Conservation (phyloP, 331 rosid genomes). For the Prunus yedoensis region DNA sequence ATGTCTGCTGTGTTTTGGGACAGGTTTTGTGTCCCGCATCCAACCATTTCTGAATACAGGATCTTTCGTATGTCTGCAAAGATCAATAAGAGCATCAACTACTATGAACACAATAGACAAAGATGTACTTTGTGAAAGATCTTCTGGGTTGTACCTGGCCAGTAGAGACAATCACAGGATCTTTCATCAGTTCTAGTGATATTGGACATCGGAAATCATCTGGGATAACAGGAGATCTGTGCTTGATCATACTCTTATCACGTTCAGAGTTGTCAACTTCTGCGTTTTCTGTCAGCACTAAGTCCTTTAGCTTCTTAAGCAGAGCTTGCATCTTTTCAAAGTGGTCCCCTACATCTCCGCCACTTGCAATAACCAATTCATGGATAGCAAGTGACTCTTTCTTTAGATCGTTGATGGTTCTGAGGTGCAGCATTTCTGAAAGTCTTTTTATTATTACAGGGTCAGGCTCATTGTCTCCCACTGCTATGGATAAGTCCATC, state of each 20-base stretch:
- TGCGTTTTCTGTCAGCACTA: constrained; percentile 55
- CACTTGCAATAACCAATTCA: constrained; percentile 57
- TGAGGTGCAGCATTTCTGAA: constrained; percentile 74
- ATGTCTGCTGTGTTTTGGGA: constrained; percentile 91
- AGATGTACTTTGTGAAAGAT: constrained; percentile 4
- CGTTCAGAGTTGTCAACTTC: constrained; percentile 43
- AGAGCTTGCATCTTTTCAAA: constrained; percentile 60
- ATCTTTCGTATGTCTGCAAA: constrained; percentile 88
- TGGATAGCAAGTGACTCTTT: constrained; percentile 77
- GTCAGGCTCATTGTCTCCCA: constrained; percentile 65
- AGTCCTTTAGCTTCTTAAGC: constrained; percentile 68
- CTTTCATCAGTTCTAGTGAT: constrained; percentile 94
- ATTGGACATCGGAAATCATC: constrained; percentile 98
- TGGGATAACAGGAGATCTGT: constrained; percentile 94
- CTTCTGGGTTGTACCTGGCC: constrained; percentile 70
- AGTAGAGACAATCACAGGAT: constrained; percentile 96
- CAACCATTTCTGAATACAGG: constrained; percentile 95
- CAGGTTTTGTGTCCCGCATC: constrained; percentile 96
- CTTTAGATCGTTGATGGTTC: constrained; percentile 69
- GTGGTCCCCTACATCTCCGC: constrained; percentile 50
- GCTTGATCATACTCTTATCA: constrained; percentile 57
- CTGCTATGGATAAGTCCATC: constrained; percentile 55
- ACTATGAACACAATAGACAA: background rate
- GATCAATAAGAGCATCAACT: constrained; percentile 19
- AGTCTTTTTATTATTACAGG: constrained; percentile 68